A percentile compares a stretch with the other conserved stretches of the same genome.
Evolutionary conservation across 1,284 basidiomycete species (phyloP).

Genomic region (Chalciporus sp.): DNA sequence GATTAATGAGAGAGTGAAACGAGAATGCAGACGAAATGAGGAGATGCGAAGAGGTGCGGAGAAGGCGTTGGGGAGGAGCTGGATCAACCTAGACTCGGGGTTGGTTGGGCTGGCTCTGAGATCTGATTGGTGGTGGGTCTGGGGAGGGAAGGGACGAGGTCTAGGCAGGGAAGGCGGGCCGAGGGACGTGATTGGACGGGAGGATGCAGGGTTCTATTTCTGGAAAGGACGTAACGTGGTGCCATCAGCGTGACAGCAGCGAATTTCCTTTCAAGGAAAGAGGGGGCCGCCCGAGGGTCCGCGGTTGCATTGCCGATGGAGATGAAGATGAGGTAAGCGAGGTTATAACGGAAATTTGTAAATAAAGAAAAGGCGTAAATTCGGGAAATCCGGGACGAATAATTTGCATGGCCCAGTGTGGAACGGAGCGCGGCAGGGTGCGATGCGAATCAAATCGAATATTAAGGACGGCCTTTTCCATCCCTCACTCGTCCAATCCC

Average conservation of each 20-base stretch:
- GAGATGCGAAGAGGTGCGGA: background rate
- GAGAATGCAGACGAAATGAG: background rate
- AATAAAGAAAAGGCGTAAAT: constrained; percentile 28
- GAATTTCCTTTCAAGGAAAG: constrained; percentile 15
- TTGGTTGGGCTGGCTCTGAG: background rate
- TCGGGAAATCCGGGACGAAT: constrained; percentile 32
- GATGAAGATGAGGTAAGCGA: constrained; percentile 32
- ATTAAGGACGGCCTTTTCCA: constrained; percentile 37
- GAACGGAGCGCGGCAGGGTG: constrained; percentile 21
- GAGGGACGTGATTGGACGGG: constrained; percentile 12
- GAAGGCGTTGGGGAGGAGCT: background rate
- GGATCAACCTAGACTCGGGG: too few species aligned
- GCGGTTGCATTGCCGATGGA: constrained; percentile 34
- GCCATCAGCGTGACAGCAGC: constrained; percentile 29
- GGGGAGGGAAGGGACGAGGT: background rate
- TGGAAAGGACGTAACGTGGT: constrained; percentile 26
- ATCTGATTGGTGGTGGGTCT: background rate
- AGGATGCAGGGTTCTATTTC: constrained; percentile 22
- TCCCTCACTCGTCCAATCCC: constrained; percentile 25
- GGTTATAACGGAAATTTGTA: constrained; percentile 36
- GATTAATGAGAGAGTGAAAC: background rate
- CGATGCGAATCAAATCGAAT: constrained; percentile 43
- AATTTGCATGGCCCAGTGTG: constrained; percentile 15
- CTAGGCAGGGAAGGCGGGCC: constrained; percentile 19
- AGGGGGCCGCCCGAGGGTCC: constrained; percentile 32